A percentile compares a stretch with the other conserved stretches of the same genome.
phyloP scores from a whole-genome alignment of 2,329 filamentous ascomycete genomes.

The Berkeleyomyces rouxiae region DNA sequence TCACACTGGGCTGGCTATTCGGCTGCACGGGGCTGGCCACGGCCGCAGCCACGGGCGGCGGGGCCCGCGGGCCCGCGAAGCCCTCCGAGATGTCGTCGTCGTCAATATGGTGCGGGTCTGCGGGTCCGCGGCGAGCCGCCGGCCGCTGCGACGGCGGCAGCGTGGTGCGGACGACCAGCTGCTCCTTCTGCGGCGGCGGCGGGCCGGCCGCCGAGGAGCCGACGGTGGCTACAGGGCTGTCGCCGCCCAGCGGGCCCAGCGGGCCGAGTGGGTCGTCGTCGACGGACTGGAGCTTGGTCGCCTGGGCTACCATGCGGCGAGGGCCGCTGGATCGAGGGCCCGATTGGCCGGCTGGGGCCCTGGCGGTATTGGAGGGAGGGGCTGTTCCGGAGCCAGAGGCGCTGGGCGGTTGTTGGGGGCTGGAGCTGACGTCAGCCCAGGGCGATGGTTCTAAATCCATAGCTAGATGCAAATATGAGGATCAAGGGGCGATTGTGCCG shows the following conservation, averaged over 20 bases:
- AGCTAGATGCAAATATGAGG: constrained; percentile 10
- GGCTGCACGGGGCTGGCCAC: constrained; percentile 33
- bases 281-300: constrained; percentile 62
- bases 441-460: constrained; percentile 39
- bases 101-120: constrained; percentile 49
- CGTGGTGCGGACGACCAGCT: constrained; percentile 41
- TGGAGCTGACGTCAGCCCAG: constrained; percentile 31
- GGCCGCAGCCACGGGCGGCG: constrained; percentile 45
- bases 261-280: constrained; percentile 57
- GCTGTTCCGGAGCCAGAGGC: constrained; percentile 19
- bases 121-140: constrained; percentile 26
- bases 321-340: constrained; percentile 20
- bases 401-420: constrained; percentile 19
- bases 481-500: too few relatives aligned
- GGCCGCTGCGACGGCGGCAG: constrained; percentile 26
- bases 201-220: constrained; percentile 33
- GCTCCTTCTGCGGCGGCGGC: constrained; percentile 55
- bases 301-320: constrained; percentile 54
- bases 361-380: constrained; percentile 15
- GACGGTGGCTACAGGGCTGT: constrained; percentile 21
- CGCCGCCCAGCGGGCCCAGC: constrained; percentile 48
- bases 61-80: constrained; percentile 40
- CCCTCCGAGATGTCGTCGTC: constrained; percentile 25
- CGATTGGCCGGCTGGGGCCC: constrained; percentile 17
- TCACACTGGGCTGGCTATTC: constrained; percentile 59